Conservation (phyloP, 129 eudicot species). For the Deinandra increscens region DNA sequence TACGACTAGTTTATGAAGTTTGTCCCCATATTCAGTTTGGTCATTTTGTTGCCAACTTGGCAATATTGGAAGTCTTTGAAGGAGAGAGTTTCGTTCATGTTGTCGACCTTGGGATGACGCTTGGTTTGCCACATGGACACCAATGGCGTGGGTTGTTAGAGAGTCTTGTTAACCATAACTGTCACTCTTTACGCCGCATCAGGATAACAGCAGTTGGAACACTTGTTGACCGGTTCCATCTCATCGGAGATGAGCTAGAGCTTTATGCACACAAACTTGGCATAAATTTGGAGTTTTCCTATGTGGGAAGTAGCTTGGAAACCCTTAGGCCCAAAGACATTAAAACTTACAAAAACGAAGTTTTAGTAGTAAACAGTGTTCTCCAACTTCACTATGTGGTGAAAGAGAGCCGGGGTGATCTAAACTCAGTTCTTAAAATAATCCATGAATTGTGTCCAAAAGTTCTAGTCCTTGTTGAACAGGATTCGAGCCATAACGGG, state of each 20-base stretch:
- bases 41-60: slow-evolving; percentile 44
- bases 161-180: slow-evolving; percentile 38
- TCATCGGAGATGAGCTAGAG: slow-evolving; percentile 44
- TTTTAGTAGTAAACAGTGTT: slow-evolving; percentile 44
- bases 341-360: slow-evolving; percentile 34
- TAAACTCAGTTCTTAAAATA: slow-evolving; percentile 46
- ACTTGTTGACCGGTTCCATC: slow-evolving; percentile 24
- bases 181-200: slow-evolving; percentile 31
- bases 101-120: slow-evolving; percentile 55
- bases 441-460: slow-evolving; percentile 45
- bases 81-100: slow-evolving; percentile 59
- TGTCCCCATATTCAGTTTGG: slow-evolving; percentile 53
- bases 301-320: slow-evolving; percentile 43
- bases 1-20: slow-evolving; percentile 37
- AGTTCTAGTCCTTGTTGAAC: slow-evolving; percentile 43
- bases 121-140: slow-evolving; percentile 47
- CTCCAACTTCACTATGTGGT: slow-evolving; percentile 48
- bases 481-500: slow-evolving; percentile 60
- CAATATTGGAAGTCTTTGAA: slow-evolving; percentile 63
- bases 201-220: slow-evolving; percentile 45
- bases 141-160: slow-evolving; percentile 48
- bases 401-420: slow-evolving; percentile 57
- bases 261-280: slow-evolving; percentile 36
- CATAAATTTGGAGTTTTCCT: slow-evolving; percentile 36
- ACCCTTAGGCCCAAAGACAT: slow-evolving; percentile 38